These are phyloP conservation scores for Sarocladium brachiariae DNA, from an alignment of 2,329 filamentous ascomycete species.

Conservation along the genomic window DNA sequence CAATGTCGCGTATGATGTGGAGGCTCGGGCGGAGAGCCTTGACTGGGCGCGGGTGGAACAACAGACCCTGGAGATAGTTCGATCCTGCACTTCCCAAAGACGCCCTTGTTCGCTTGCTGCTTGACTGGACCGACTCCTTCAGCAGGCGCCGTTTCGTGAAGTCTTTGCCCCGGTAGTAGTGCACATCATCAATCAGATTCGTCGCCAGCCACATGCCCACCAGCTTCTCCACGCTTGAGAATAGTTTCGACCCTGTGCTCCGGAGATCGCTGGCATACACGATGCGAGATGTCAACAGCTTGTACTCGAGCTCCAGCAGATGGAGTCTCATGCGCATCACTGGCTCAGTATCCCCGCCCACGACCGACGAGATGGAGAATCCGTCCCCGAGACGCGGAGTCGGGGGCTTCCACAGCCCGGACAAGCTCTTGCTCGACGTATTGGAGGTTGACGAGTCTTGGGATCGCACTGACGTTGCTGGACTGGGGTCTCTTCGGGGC, in stretches of 20 bases:
- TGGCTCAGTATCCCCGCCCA: constrained; percentile 16
- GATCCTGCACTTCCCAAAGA: constrained; percentile 17
- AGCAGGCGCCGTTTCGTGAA: constrained; percentile 17
- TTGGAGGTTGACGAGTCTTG: constrained; percentile 18
- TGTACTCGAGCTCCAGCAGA: constrained; percentile 23
- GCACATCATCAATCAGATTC: constrained; percentile 22
- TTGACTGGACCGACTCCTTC: constrained; percentile 13
- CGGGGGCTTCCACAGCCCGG: constrained; percentile 16
- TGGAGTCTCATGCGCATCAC: constrained; percentile 21
- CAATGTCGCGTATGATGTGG: constrained; percentile 21
- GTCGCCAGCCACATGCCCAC: constrained; percentile 22
- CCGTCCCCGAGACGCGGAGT: constrained; percentile 18
- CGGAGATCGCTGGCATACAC: constrained; percentile 23
- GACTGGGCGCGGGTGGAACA: constrained; percentile 16
- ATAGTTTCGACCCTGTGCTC: constrained; percentile 14
- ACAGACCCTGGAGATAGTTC: neutral
- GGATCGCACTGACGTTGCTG: constrained; percentile 17
- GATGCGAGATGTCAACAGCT: constrained; percentile 21
- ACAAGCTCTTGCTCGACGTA: constrained; percentile 16
- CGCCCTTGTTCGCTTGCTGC: constrained; percentile 17
- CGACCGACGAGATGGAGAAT: constrained; percentile 10
- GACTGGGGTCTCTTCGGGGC: constrained; percentile 15
- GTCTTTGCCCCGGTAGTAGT: constrained; percentile 22
- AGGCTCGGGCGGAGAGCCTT: constrained; percentile 18
- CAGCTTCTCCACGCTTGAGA: constrained; percentile 19